phyloP scores from a whole-genome alignment of 495 filamentous ascomycete genomes.

The Pyrenula massariospora region DNA sequence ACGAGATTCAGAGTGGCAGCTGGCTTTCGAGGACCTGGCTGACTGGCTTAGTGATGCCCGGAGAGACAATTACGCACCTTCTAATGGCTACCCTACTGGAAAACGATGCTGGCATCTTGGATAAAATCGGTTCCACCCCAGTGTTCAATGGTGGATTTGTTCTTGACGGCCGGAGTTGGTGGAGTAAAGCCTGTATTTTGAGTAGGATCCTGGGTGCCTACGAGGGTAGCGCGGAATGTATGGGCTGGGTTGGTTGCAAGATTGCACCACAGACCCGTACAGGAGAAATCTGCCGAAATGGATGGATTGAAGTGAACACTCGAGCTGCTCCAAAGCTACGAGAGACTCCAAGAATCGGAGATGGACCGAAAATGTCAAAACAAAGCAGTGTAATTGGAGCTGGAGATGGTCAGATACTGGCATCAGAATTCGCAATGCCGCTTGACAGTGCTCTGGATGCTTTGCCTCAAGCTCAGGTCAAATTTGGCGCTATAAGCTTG shows the following conservation, averaged over 20 bases:
- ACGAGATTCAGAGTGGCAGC: slow-evolving; percentile 28
- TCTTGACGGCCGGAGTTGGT: slow-evolving; percentile 60
- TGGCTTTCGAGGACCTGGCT: slow-evolving; percentile 76
- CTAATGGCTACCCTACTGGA: slow-evolving; percentile 71
- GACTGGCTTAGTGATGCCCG: slow-evolving; percentile 68
- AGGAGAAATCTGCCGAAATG: slow-evolving; percentile 5
- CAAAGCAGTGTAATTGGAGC: not conserved
- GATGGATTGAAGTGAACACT: slow-evolving; percentile 1
- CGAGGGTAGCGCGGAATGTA: slow-evolving; percentile 56
- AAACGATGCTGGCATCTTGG: slow-evolving; percentile 55
- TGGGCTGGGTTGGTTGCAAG: slow-evolving; percentile 63
- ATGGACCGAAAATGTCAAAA: not conserved
- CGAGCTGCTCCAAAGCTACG: not conserved
- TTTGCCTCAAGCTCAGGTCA: slow-evolving; percentile 18
- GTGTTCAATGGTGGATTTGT: slow-evolving; percentile 74
- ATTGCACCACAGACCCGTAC: slow-evolving; percentile 25
- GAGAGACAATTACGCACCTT: slow-evolving; percentile 60
- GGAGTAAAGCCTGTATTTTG: slow-evolving; percentile 70
- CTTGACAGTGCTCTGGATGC: slow-evolving; percentile 20
- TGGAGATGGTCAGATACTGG: slow-evolving; percentile 2
- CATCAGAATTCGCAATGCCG: slow-evolving; percentile 25
- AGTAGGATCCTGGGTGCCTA: slow-evolving; percentile 61
- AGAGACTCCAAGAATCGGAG: slow-evolving; percentile 1
- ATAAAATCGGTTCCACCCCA: slow-evolving; percentile 51
- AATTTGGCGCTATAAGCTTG: slow-evolving; percentile 13